A percentile compares a stretch with the other conserved stretches of the same genome.
Evolutionary conservation across 768 basidiomycete genomes (phyloP).

Genomic region (Pulveroboletus sp.): DNA sequence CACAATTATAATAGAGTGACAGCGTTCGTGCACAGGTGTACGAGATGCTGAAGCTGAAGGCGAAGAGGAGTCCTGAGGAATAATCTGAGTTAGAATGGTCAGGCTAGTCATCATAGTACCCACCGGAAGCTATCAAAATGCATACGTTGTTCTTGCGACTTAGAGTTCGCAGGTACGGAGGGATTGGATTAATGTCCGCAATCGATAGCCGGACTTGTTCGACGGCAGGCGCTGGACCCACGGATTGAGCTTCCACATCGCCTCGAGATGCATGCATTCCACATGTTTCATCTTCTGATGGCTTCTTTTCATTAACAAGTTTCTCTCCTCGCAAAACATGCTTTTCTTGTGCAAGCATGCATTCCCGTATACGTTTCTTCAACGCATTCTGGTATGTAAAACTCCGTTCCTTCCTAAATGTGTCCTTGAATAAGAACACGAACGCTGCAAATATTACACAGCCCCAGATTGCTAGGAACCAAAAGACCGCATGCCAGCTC

Average conservation of each 20-base stretch:
- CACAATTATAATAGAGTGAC: slow-evolving; percentile 59
- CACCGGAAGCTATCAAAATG: slow-evolving; percentile 43
- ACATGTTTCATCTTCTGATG: neutral
- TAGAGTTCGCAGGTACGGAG: slow-evolving; percentile 58
- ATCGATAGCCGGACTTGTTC: slow-evolving; percentile 55
- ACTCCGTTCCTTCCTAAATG: slow-evolving; percentile 82
- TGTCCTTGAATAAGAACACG: slow-evolving; percentile 75
- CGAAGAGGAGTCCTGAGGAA: slow-evolving; percentile 61
- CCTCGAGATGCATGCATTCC: slow-evolving; percentile 8
- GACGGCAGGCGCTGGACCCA: slow-evolving; percentile 11
- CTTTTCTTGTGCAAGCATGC: slow-evolving; percentile 16
- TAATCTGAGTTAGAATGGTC: neutral
- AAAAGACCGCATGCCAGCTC: slow-evolving; percentile 83
- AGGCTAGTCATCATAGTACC: slow-evolving; percentile 10
- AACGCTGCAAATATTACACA: slow-evolving; percentile 56
- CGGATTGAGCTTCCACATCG: slow-evolving; percentile 25
- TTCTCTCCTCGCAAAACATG: slow-evolving; percentile 3
- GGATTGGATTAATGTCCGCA: slow-evolving; percentile 69
- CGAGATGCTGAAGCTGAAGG: slow-evolving; percentile 63
- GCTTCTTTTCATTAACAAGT: slow-evolving; percentile 4
- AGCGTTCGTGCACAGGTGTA: slow-evolving; percentile 80
- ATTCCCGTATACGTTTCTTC: slow-evolving; percentile 37
- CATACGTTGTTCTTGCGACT: slow-evolving; percentile 63
- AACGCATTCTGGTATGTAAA: slow-evolving; percentile 72
- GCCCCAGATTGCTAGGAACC: slow-evolving; percentile 72